Evolutionary conservation across 371 early-diverging fungal species (phyloP), one percentile per base, ranked within the genome.

Genomic region (Lichtheimia ramosa): DNA sequence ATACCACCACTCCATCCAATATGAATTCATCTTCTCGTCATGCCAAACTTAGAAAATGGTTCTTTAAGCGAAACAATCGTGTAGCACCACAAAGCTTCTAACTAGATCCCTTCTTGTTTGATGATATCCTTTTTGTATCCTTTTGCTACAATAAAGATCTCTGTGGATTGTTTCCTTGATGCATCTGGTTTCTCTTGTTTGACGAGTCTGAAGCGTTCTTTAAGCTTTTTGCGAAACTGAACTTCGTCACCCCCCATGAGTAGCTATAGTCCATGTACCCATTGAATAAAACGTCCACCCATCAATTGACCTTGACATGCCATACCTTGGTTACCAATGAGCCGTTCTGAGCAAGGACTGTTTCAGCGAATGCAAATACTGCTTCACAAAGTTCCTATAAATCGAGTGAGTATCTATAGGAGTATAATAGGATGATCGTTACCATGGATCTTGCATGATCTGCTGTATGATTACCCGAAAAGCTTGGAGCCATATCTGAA

Each of bases 401-500:
- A 28, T 15, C 16, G 14, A 41, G 1, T 23, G 25, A 12, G 23
- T 56, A 13, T 49, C 13, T 14, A 24, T 53, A 8, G 18, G 1
- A 21, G 43, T 42, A 16, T 13, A 51, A 40, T 21, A 40, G 10
- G 1, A 3, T 55, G 4, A 46, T 16, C 34, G 20, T 71, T 71
- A 63, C 83, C 75, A 74, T 83, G 21, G 76, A 82, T 68, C 59
- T 62, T 1, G 77, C 79, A 58, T 83, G 83, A 62, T 83, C 83
- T 25, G 74, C 74, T 13, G 69, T 56, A 63, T 76, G 80, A 52
- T 76, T 68, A 10, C 92, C 92, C 2, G 87, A 83, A 54, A 92
- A 89, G 39, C 83, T 75, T 51, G 90, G 92, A 24, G 92, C 91
- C 93, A 92, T 92, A 61, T 92, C 94, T 2, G 89, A 88, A 25